These are phyloP conservation scores for Drosera capensis DNA, from an alignment of 148 eudicot species.

Conservation along the genomic window DNA sequence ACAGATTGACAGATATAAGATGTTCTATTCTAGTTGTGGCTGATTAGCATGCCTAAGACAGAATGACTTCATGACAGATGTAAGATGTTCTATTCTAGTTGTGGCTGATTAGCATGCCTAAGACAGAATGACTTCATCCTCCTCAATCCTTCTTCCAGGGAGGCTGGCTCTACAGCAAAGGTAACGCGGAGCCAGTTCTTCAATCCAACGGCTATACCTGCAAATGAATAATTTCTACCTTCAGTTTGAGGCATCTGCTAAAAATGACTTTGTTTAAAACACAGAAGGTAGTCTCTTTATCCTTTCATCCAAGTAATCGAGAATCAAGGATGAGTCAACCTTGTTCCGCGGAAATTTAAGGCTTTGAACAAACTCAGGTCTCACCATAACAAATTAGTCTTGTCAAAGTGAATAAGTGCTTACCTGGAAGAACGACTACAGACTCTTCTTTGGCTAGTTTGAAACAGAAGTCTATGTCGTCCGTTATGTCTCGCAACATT, in stretches of 20 bases:
- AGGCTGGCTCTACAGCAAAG: constrained; percentile 28
- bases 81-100: no score
- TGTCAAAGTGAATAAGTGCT: no score
- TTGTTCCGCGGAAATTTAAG: neutral
- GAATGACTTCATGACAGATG: constrained; percentile 29
- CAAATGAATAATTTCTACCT: constrained; percentile 8
- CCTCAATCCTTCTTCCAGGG: constrained; percentile 57
- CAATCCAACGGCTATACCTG: constrained; percentile 2
- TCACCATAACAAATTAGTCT: neutral
- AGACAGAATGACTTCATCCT: constrained; percentile 29
- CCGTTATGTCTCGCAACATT: constrained; percentile 29
- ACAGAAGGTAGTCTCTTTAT: no score
- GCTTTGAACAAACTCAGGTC: neutral
- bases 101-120: constrained; percentile 13
- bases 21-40: no score
- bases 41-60: constrained; percentile 13
- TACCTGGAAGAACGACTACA: constrained; percentile 56
- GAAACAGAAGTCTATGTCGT: constrained; percentile 54
- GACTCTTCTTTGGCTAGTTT: constrained; percentile 58
- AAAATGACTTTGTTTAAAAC: neutral
- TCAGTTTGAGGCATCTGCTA: neutral
- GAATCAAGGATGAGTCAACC: neutral
- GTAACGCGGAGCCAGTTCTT: constrained; percentile 5
- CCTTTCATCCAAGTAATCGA: neutral
- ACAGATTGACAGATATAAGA: no score